These are phyloP conservation scores for Aspergillus ellipticus DNA, from an alignment of 495 filamentous ascomycete species.

Conservation along the genomic window DNA sequence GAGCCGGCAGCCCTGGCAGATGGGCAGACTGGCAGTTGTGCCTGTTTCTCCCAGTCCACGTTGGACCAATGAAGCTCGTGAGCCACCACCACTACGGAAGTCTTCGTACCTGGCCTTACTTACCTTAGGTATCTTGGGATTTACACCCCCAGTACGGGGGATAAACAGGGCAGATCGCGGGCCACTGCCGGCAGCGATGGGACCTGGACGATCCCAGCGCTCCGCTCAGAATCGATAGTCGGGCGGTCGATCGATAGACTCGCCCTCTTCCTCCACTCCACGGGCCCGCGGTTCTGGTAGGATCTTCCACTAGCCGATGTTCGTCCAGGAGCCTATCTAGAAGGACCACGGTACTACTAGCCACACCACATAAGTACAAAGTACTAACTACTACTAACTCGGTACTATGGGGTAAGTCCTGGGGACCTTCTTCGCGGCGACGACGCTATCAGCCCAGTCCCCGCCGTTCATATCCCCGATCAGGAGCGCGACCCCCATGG, in stretches of 20 bases:
- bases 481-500: not conserved
- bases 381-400: too few species aligned
- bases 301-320: constrained; percentile 9
- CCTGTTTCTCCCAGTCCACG: not conserved
- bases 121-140: not conserved
- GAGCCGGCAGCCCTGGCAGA: not conserved
- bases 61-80: not conserved
- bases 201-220: not conserved
- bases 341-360: too few species aligned
- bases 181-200: too few species aligned
- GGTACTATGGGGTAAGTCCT: too few species aligned
- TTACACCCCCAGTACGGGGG: not conserved
- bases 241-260: constrained; percentile 16
- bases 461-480: not conserved
- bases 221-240: constrained; percentile 14
- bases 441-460: too few species aligned
- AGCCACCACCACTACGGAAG: too few species aligned
- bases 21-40: not conserved
- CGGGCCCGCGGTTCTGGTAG: constrained; percentile 7
- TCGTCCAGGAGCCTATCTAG: not conserved
- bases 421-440: too few species aligned
- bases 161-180: not conserved
- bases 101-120: too few species aligned
- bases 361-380: too few species aligned
- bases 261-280: not conserved